Evolutionary conservation across 108 stramenopile species (phyloP), one percentile per base, ranked within the genome.

Genomic region (Skeletonema marinoi): DNA sequence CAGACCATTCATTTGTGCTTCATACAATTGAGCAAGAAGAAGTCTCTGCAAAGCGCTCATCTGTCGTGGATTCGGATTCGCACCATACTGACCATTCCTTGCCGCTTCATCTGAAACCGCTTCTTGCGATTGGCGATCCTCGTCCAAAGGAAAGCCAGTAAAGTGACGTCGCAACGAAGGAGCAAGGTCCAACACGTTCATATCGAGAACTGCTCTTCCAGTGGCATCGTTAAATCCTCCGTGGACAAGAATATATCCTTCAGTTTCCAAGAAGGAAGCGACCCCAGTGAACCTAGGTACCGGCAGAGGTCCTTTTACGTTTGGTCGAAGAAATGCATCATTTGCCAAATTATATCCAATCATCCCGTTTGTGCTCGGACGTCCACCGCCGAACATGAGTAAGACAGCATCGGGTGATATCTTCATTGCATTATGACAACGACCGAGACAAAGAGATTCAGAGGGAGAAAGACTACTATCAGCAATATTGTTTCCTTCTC

Each of bases 351-450:
- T 63, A 74, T 70, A 90, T 0, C 65, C 86, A 30, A 90, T 16
- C 3, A 90, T 46, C 12, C 87, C 87, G 73, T 90, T 90, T 21
- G 87, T 87, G 9, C 83, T 85, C 13, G 86, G 86, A 1, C 76
- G 46, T 9, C 89, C 87, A 9, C 85, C 86, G 0, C 89, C 89
- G 83, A 86, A 87, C 44, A 81, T 3, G 4, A 88, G 19, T 1
- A 90, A 11, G 16, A 81, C 87, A n/a, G 70, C 82, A 48, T 88
- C 84, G 4, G 71, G 86, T 14, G 86, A 62, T 19, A 90, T 73
- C 38, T 79, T 83, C 35, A 85, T 44, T 13, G 75, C 71, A 59
- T 71, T 32, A 59, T 90, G 89, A 54, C 89, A 88, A 3, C 89
- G 80, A 32, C 89, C 89, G 41, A 90, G 73, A 54, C 77, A 82